Base-by-base conservation (phyloP, 495 filamentous ascomycete genomes). In the Penicillium roqueforti region DNA sequence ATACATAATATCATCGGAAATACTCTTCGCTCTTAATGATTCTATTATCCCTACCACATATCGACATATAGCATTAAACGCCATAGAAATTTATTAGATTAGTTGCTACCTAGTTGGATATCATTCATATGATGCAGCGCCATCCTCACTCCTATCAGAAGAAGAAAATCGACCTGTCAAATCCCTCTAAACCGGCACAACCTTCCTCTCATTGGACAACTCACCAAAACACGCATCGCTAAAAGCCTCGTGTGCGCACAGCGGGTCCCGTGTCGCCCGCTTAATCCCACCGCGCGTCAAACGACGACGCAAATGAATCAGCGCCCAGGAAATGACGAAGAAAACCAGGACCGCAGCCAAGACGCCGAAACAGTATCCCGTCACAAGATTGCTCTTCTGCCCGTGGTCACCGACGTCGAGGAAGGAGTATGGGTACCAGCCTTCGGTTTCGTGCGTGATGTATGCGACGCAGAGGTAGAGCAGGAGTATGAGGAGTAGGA, bases 351-450 rank as follows among this genome's bases (percentile, higher is more conserved):
- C 77, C 3, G 73, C 87, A 1, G 75, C 77, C 14, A 83, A 72
- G 49, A 95, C 88, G 1, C 80, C 64, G 62, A 80, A 70, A 63
- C 79, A 71, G 67, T 84, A 68, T 49, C 71, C 66, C 45, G 76
- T 59, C 58, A 83, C 73, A 11, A 55, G 40, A 29, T 70, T 63
- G 62, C 73, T 66, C 61, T 75, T 59, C 68, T 78, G 69, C 32
- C 69, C 60, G 59, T 73, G 51, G 63, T 70, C 66, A 48, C 69
- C 59, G 0, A 80, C 77, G 65, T 95, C 75, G 0, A 93, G 74
- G 73, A 95, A 95, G 42, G 57, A 56, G 66, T 95, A 95, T 0
- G 86, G 76, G 63, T 89, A 95, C 60, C 86, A 91, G 1, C 80
- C 81, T 61, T 88, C 70, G 0, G 83, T 84, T 0, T 81, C 80